phyloP scores from a whole-genome alignment of 495 filamentous ascomycete species.

The Copromyces sp. region DNA sequence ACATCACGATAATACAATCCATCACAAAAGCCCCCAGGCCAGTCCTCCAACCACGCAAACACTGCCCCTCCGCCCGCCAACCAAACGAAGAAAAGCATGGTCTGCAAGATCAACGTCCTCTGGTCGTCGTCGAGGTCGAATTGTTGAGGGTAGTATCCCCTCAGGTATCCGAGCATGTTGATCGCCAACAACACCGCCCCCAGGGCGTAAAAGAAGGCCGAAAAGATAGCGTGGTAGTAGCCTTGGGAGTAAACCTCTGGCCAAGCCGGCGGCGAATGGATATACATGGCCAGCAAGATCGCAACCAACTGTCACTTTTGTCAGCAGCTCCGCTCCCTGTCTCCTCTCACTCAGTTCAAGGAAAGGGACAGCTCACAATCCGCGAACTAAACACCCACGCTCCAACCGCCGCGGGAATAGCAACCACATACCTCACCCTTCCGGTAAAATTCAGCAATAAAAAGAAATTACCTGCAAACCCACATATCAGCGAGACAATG shows the following conservation, averaged over 20 bases:
- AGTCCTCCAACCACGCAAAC: slow-evolving; percentile 47
- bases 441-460: slow-evolving; percentile 71
- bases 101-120: slow-evolving; percentile 69
- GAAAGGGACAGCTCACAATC: slow-evolving; percentile 41
- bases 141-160: slow-evolving; percentile 67
- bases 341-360: neutral
- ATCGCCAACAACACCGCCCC: slow-evolving; percentile 55
- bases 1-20: slow-evolving; percentile 65
- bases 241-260: slow-evolving; percentile 62
- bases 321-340: neutral
- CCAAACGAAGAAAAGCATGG: slow-evolving; percentile 62
- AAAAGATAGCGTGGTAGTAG: slow-evolving; percentile 68
- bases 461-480: slow-evolving; percentile 60
- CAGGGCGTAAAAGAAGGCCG: slow-evolving; percentile 54
- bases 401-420: slow-evolving; percentile 57
- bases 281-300: slow-evolving; percentile 48
- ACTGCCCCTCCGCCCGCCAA: slow-evolving; percentile 57
- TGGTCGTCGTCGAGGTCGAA: slow-evolving; percentile 66
- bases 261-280: slow-evolving; percentile 47
- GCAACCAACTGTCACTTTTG: slow-evolving; percentile 41
- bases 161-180: slow-evolving; percentile 70
- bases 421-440: slow-evolving; percentile 63
- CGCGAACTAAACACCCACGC: slow-evolving; percentile 57
- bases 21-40: slow-evolving; percentile 46
- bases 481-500: slow-evolving; percentile 52